Evolutionary conservation across 1,139 yeast species (phyloP).

Genomic region (Eremothecium sinecaudum): DNA sequence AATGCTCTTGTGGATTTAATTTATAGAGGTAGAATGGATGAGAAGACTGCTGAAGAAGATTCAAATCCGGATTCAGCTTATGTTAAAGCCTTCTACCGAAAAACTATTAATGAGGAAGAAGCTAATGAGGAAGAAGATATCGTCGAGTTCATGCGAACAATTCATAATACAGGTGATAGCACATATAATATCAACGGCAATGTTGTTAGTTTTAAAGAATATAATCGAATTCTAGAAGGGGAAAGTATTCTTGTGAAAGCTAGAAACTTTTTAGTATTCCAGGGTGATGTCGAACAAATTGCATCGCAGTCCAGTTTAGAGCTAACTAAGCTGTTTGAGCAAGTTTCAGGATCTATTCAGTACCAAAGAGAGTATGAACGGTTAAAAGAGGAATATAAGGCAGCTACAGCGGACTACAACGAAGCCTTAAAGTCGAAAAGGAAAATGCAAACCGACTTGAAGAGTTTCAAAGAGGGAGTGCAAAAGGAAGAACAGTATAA

Average conservation of each 20-base stretch:
- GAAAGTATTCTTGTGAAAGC: slow-evolving; percentile 86
- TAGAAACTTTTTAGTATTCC: slow-evolving; percentile 85
- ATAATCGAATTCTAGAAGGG: slow-evolving; percentile 55
- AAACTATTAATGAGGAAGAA: slow-evolving; percentile 42
- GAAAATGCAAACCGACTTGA: slow-evolving; percentile 64
- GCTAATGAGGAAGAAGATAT: slow-evolving; percentile 30
- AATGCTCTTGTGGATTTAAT: slow-evolving; percentile 64
- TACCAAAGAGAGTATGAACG: slow-evolving; percentile 58
- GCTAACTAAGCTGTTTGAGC: slow-evolving; percentile 65
- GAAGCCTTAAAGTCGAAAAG: slow-evolving; percentile 64
- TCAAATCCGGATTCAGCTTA: slow-evolving; percentile 51
- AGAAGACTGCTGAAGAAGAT: slow-evolving; percentile 20
- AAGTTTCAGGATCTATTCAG: slow-evolving; percentile 73
- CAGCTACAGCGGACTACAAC: slow-evolving; percentile 56
- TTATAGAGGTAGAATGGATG: slow-evolving; percentile 53
- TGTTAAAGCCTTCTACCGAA: slow-evolving; percentile 72
- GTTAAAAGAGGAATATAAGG: slow-evolving; percentile 55
- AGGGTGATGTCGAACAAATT: slow-evolving; percentile 91
- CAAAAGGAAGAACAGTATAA: slow-evolving; percentile 65
- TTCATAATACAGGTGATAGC: slow-evolving; percentile 50
- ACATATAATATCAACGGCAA: slow-evolving; percentile 61
- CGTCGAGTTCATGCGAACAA: slow-evolving; percentile 36
- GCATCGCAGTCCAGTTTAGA: slow-evolving; percentile 82
- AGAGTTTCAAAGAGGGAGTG: slow-evolving; percentile 70
- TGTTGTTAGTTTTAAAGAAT: slow-evolving; percentile 55